Evolutionary conservation across 2,329 filamentous ascomycete species (phyloP), one percentile per base, ranked within the genome.

Genomic region (Rhynchosporium agropyri): DNA sequence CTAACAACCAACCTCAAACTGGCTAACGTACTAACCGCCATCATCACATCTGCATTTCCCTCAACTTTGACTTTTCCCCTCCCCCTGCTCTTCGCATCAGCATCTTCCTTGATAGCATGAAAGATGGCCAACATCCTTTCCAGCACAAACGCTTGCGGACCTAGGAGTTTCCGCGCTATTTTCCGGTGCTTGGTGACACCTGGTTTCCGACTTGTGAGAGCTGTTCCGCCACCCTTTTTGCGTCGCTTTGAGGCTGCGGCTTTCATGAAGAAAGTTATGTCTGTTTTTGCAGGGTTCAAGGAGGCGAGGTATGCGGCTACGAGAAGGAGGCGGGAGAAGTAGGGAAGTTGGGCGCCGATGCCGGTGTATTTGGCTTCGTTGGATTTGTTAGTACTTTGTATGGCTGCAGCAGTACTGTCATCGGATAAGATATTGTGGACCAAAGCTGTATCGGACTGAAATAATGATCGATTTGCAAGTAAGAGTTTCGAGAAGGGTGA

Each of bases 401-500:
- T 28, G 6, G 51, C 38, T 7, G 51, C 6, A 8, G n/a, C 7
- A 38, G 51, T 28, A 10, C 4, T 40, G 10, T 50, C 33, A 7
- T 50, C 65, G 15, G 78, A 75, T 15, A 86, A 74, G 65, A 92
- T 85, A 59, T 82, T 83, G 2, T 89, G 88, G 43, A 90, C 83
- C 3, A 94, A 80, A 0, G 88, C 79, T n/a, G 79, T 76, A 72
- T 93, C 90, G 69, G 90, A 85, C 70, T 92, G 89, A 73, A 94
- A 90, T 40, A 91, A 81, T 0, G 81, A 79, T 15, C 89, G 81
- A 31, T 87, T 84, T 1, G 86, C 84, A 55, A 94, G 87, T 61
- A 98, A 83, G 7, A 99, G 80, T 66, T 90, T 89, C 13, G 90
- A 88, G 76, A 97, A 97, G 72, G 97, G 92, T 70, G 89, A 88